Evolutionary conservation across 352 stramenopile genomes (phyloP), one percentile per base, ranked within the genome.

Genomic region (Globisporangium apiculatum): DNA sequence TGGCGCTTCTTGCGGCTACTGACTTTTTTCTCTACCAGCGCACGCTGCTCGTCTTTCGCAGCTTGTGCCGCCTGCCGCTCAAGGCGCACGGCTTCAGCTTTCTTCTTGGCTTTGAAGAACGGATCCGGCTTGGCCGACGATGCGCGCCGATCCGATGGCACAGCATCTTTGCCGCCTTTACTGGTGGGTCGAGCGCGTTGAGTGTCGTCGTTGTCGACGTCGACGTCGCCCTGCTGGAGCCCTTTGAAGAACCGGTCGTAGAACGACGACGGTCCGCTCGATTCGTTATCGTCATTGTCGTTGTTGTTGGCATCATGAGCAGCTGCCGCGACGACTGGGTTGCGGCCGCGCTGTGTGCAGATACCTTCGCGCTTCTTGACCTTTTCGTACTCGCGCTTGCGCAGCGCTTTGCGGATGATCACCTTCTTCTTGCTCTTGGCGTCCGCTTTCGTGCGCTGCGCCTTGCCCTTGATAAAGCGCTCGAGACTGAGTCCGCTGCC

Each of bases 391-490:
- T 86, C 68, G 41, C 82, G 77, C 51, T 79, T 81, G 11, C 81
- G 81, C 64, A 77, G 65, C n/a, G 84, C 84, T 68, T 94, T 94
- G 68, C 76, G 76, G 48, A 91, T 82, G 41, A 89, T 86, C 35
- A 66, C 68, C 55, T 86, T 81, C 76, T 94, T 92, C 69, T 89
- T 91, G 71, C 75, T 87, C 72, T 91, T 86, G 10, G 77, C 75
- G 60, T 92, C 82, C 24, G 71, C 83, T 65, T 91, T 92, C 47
- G 79, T 86, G 51, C 71, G 67, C 48, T 91, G 82, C 18, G 81
- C 76, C 67, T 94, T 94, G 66, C 84, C 84, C 59, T 90, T 83
- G 64, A 91, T 90, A 56, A 94, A 94, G 10, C 84, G 84, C 71
- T 94, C 81, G 58, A 94, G 64, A 76, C 84, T 94, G 62, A 94